A percentile compares a stretch with the other conserved stretches of the same genome.
Evolutionary conservation across 2,329 filamentous ascomycete species (phyloP).

Genomic region (Xylariaceae sp.): DNA sequence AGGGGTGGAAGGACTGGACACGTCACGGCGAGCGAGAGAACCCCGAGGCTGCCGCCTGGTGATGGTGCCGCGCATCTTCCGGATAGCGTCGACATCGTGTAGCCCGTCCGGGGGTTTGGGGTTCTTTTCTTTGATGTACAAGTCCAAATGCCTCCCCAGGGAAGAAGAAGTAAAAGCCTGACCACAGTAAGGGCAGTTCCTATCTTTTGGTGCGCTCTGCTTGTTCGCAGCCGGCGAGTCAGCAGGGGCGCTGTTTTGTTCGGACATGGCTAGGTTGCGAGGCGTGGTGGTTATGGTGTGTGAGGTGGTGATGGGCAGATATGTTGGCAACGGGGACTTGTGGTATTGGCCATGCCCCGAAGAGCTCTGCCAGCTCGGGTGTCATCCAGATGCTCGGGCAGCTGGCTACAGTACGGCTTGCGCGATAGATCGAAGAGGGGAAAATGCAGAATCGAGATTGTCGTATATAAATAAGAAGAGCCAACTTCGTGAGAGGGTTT

Average conservation of each 20-base stretch:
- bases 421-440: too few relatives aligned
- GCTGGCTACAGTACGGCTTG: too few relatives aligned
- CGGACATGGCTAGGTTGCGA: conserved; percentile 8
- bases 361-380: conserved; percentile 19
- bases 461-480: too few relatives aligned
- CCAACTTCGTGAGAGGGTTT: too few relatives aligned
- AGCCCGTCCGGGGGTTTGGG: conserved; percentile 81
- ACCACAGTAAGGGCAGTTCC: conserved; percentile 80
- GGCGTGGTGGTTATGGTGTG: background rate
- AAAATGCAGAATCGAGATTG: too few relatives aligned
- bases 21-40: conserved; percentile 55
- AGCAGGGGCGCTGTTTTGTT: conserved; percentile 12
- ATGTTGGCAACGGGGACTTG: background rate
- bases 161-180: conserved; percentile 92
- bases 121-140: conserved; percentile 92
- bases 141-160: conserved; percentile 85
- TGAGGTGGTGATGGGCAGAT: conserved; percentile 3
- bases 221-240: conserved; percentile 35
- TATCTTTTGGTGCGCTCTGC: conserved; percentile 68
- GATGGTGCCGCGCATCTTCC: conserved; percentile 76
- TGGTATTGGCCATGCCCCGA: conserved; percentile 13
- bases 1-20: conserved; percentile 56
- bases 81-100: conserved; percentile 86
- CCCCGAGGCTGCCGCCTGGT: conserved; percentile 78
- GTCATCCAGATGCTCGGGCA: conserved; percentile 13